Evolutionary conservation across 2,329 filamentous ascomycete genomes (phyloP), one percentile per base, ranked within the genome.

Genomic region (Uncinocarpus reesii): DNA sequence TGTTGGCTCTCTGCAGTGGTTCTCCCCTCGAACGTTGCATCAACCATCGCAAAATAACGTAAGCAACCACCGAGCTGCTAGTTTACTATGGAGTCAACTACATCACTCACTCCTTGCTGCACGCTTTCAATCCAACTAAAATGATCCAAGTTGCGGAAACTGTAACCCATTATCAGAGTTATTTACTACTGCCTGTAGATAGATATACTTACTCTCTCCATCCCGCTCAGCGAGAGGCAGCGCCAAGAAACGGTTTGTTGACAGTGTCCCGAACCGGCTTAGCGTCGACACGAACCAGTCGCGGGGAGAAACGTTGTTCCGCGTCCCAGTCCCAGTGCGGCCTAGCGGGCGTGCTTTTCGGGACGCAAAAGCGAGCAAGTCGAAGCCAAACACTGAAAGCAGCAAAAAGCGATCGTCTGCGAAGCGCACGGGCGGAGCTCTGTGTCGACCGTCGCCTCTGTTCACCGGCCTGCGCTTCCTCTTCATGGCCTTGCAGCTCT

Each of bases 181-280:
- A n/a, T n/a, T n/a, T n/a, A n/a, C n/a, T n/a, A n/a, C n/a, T n/a
- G n/a, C n/a, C n/a, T n/a, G n/a, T n/a, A n/a, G n/a, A n/a, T n/a
- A n/a, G n/a, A n/a, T n/a, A n/a, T 28, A 28, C 6, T 11, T 28
- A 11, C 26, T 28, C 26, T 28, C 26, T 28, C 26, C 26, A 6
- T 28, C 26, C 26, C 26, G 26, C 11, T 11, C 26, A 28, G 26
- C 11, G 26, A 28, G 26, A 28, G 10, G 10, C 26, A 28, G 5
- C 23, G 28, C 38, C 37, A 48, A 43, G 46, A 48, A 36, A 28
- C 29, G 8, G 31, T 43, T 48, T 48, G 46, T 48, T 48, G 46
- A 43, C 31, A 41, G 43, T 2, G 31, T n/a, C 46, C 46, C 28
- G 37, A 37, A 48, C 5, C 31, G 29, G 46, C 13, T 31, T 48